These are phyloP conservation scores for Arthroderma sp. DNA, from an alignment of 2,329 filamentous ascomycete genomes.

Conservation along the genomic window DNA sequence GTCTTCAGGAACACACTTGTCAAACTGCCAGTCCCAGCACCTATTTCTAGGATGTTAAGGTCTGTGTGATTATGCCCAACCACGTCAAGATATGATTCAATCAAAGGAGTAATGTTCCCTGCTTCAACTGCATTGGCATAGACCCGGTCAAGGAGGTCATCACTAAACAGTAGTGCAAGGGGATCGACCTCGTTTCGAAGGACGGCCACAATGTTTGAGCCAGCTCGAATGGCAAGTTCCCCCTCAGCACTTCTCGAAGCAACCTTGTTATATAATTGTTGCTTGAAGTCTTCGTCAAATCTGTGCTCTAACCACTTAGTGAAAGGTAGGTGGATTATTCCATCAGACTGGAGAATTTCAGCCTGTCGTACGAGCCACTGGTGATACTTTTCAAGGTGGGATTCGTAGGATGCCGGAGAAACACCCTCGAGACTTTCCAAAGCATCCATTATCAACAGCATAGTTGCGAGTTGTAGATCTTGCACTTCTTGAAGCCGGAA, in stretches of 20 bases:
- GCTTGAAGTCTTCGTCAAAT: conserved; percentile 13
- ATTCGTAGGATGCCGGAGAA: conserved; percentile 12
- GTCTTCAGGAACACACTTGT: conserved; percentile 5
- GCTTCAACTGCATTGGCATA: conserved; percentile 11
- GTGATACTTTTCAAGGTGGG: conserved; percentile 18
- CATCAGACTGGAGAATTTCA: conserved; percentile 11
- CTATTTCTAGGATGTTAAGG: conserved; percentile 12
- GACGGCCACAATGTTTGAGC: conserved; percentile 18
- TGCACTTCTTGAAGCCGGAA: conserved; percentile 1
- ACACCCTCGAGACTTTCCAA: conserved; percentile 12
- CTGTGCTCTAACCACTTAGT: conserved; percentile 13
- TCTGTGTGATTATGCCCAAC: conserved; percentile 18
- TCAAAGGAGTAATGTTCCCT: conserved; percentile 6
- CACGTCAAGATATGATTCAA: conserved; percentile 13
- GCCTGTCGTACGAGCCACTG: conserved; percentile 18
- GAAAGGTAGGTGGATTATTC: conserved; percentile 15
- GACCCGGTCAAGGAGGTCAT: conserved; percentile 18
- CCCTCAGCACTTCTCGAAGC: conserved; percentile 17
- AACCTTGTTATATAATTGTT: conserved; percentile 14
- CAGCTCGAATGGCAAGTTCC: conserved; percentile 19
- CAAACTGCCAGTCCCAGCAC: conserved; percentile 11
- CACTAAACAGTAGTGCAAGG: conserved; percentile 22
- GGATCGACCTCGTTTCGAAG: conserved; percentile 19
- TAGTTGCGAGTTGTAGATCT: conserved; percentile 17
- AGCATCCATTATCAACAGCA: conserved; percentile 19